Evolutionary conservation across 441 rosid genomes (phyloP).

Genomic region (Metrosideros polymorpha): DNA sequence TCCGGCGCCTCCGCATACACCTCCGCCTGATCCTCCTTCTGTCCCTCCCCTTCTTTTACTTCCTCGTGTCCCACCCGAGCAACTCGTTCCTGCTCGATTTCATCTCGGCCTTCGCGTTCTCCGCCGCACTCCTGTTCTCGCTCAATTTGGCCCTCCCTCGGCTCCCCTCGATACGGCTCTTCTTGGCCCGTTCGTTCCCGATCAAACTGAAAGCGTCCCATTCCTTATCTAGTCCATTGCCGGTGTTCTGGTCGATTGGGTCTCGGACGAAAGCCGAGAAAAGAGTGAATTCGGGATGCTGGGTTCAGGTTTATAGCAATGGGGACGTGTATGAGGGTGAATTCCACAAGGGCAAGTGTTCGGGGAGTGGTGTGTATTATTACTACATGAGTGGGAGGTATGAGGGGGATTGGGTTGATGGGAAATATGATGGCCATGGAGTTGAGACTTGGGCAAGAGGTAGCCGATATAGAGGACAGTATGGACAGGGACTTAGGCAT

Average conservation of each 20-base stretch:
- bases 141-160: slow-evolving; percentile 75
- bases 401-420: slow-evolving; percentile 89
- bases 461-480: slow-evolving; percentile 81
- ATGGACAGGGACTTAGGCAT: slow-evolving; percentile 70
- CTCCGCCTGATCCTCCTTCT: slow-evolving; percentile 54
- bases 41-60: slow-evolving; percentile 64
- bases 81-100: slow-evolving; percentile 69
- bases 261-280: slow-evolving; percentile 56
- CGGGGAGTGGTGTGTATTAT: slow-evolving; percentile 76
- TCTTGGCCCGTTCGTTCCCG: slow-evolving; percentile 70
- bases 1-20: slow-evolving; percentile 51
- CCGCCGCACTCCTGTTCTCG: slow-evolving; percentile 59
- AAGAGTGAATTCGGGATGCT: slow-evolving; percentile 62
- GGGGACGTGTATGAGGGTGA: slow-evolving; percentile 88
- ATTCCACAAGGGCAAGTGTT: slow-evolving; percentile 70
- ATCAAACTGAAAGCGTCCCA: slow-evolving; percentile 35
- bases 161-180: slow-evolving; percentile 70
- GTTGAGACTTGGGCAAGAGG: slow-evolving; percentile 94
- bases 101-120: slow-evolving; percentile 71
- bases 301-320: slow-evolving; percentile 79
- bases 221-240: slow-evolving; percentile 28
- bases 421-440: slow-evolving; percentile 76
- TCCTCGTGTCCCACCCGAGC: slow-evolving; percentile 64
- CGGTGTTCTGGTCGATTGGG: slow-evolving; percentile 89
- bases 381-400: slow-evolving; percentile 83